A percentile compares a stretch with the other conserved stretches of the same genome.
Conservation (phyloP, 1,284 basidiomycete genomes). For the Moniliella sp. region DNA sequence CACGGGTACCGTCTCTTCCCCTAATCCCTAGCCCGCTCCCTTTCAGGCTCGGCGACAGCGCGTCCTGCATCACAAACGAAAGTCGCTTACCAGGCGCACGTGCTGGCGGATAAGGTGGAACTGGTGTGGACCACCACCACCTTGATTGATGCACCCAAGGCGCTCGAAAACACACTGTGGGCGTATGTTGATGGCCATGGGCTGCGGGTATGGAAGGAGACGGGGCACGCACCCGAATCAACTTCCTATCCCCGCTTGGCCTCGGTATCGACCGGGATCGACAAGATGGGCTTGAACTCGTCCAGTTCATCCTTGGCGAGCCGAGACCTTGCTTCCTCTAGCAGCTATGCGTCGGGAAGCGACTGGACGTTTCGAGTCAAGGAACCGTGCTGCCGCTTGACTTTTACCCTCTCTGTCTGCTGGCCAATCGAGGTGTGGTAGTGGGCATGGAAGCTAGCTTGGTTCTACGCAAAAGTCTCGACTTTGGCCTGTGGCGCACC, state of each 20-base stretch:
- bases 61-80: too few relatives aligned
- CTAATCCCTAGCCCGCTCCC: too few relatives aligned
- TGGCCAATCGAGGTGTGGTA: slow-evolving; percentile 96
- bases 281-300: too few relatives aligned
- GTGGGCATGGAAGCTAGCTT: slow-evolving; percentile 81
- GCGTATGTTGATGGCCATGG: slow-evolving; percentile 76
- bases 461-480: slow-evolving; percentile 51
- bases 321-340: too few relatives aligned
- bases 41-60: too few relatives aligned
- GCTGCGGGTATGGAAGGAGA: slow-evolving; percentile 81
- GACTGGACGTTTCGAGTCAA: too few relatives aligned
- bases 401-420: slow-evolving; percentile 88
- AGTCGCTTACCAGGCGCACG: slow-evolving; percentile 94
- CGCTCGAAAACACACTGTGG: slow-evolving; percentile 88
- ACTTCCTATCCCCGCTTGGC: too few relatives aligned
- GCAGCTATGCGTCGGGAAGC: too few relatives aligned
- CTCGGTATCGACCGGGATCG: too few relatives aligned
- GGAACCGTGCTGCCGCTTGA: slow-evolving; percentile 79
- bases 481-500: slow-evolving; percentile 78
- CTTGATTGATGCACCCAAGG: slow-evolving; percentile 62
- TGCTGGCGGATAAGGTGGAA: slow-evolving; percentile 81
- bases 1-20: too few relatives aligned
- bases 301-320: too few relatives aligned
- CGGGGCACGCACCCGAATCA: too few relatives aligned
- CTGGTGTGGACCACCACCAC: slow-evolving; percentile 94